Evolutionary conservation across 1,139 yeast genomes (phyloP).

Genomic region (Debaryomycetaceae sp.): DNA sequence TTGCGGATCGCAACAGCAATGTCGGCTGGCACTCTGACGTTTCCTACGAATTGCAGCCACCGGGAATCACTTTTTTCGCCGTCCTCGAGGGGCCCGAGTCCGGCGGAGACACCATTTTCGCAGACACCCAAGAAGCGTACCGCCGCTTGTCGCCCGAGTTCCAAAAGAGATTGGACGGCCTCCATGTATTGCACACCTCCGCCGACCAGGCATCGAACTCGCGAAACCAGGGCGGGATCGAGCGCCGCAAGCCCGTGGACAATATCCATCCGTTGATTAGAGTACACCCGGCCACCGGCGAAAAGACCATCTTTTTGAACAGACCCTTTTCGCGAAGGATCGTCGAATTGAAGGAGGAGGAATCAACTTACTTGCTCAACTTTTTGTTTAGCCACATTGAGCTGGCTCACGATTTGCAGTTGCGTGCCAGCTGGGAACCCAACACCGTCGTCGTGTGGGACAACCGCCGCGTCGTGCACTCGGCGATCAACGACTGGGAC

Average conservation of each 20-base stretch:
- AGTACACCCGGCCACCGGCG: constrained; percentile 46
- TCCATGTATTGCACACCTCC: constrained; percentile 17
- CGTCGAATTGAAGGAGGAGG: constrained; percentile 46
- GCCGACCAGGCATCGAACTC: constrained; percentile 19
- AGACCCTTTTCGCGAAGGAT: constrained; percentile 44
- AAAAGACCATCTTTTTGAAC: constrained; percentile 42
- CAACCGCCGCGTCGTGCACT: constrained; percentile 31
- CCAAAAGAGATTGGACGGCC: constrained; percentile 15
- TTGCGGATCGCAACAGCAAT: constrained; percentile 15
- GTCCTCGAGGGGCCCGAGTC: constrained; percentile 29
- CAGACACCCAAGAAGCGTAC: constrained; percentile 18
- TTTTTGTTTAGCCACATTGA: constrained; percentile 40
- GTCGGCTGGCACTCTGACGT: constrained; percentile 34
- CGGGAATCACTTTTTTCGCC: constrained; percentile 26
- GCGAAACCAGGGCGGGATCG: constrained; percentile 27
- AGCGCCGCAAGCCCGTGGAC: constrained; percentile 32
- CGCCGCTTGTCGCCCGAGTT: constrained; percentile 17
- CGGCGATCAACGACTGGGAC: constrained; percentile 35
- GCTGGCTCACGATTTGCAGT: constrained; percentile 40
- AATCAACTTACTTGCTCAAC: constrained; percentile 37
- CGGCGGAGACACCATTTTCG: constrained; percentile 28
- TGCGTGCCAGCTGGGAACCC: constrained; percentile 49
- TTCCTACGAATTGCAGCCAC: constrained; percentile 29
- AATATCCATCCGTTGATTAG: constrained; percentile 47
- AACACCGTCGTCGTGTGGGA: constrained; percentile 46